phyloP scores from a whole-genome alignment of 306 rosid genomes.

The peach (Prunus persica) region DNA sequence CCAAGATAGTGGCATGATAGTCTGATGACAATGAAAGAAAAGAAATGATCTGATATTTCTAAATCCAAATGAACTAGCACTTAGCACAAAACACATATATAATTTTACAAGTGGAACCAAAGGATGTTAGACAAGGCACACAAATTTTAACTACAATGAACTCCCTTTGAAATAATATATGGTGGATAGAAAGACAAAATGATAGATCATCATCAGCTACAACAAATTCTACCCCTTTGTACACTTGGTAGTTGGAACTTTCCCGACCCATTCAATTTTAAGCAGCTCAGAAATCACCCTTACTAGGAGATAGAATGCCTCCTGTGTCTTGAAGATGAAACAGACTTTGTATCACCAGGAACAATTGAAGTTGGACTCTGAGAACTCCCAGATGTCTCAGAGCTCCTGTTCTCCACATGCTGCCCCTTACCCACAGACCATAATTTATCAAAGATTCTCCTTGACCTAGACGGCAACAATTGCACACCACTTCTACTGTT shows the following conservation, averaged over 20 bases:
- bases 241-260: conserved; percentile 38
- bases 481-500: conserved; percentile 79
- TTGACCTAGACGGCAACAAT: conserved; percentile 76
- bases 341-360: conserved; percentile 68
- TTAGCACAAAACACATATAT: background rate
- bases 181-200: conserved; percentile 19
- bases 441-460: conserved; percentile 82
- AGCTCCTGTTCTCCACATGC: conserved; percentile 69
- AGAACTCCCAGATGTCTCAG: conserved; percentile 92
- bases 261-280: conserved; percentile 18
- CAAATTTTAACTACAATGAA: conserved; percentile 23
- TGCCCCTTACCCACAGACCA: conserved; percentile 77
- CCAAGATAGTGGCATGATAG: background rate
- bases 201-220: conserved; percentile 17
- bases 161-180: conserved; percentile 26
- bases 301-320: conserved; percentile 85
- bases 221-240: conserved; percentile 53
- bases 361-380: conserved; percentile 83
- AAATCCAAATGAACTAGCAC: background rate
- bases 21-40: background rate
- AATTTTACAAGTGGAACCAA: conserved; percentile 22
- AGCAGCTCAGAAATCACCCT: background rate
- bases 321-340: conserved; percentile 73
- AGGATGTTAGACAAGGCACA: conserved; percentile 14
- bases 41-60: too few relatives aligned